Conservation (phyloP, 306 rosid species). For the Lithocarpus polystachyus region DNA sequence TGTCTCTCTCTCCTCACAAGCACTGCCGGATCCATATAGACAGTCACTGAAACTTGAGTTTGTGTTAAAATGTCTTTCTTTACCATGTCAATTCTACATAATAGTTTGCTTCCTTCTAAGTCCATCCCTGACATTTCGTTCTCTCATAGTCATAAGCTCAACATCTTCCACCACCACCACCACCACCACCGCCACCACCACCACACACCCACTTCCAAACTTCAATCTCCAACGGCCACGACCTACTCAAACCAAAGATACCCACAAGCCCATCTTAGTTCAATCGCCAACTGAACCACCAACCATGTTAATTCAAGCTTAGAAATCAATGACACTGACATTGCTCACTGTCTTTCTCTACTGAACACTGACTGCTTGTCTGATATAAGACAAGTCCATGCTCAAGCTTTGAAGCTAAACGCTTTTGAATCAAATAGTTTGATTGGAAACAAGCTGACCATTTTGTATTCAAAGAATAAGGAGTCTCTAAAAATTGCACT, state of each 20-base stretch:
- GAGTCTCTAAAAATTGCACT: slow-evolving; percentile 34
- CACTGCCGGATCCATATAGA: background rate
- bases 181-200: no score
- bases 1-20: background rate
- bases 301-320: background rate
- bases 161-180: background rate
- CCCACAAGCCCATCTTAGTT: slow-evolving; percentile 3
- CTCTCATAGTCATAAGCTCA: slow-evolving; percentile 17
- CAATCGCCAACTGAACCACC: slow-evolving; percentile 5
- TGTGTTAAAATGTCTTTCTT: background rate
- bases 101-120: slow-evolving; percentile 2
- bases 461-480: background rate
- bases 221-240: slow-evolving; percentile 16
- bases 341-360: slow-evolving; percentile 19
- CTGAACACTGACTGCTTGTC: background rate
- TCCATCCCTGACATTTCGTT: slow-evolving; percentile 1
- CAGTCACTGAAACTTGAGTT: background rate
- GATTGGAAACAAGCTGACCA: slow-evolving; percentile 21
- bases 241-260: background rate
- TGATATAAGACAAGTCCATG: slow-evolving; percentile 28
- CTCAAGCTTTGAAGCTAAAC: slow-evolving; percentile 25
- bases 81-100: slow-evolving; percentile 27
- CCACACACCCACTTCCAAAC: slow-evolving; percentile 3
- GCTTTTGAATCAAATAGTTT: slow-evolving; percentile 20
- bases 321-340: slow-evolving; percentile 8